These are phyloP conservation scores for Ascochyta viciae-villosae DNA, from an alignment of 2,329 filamentous ascomycete genomes.

Conservation along the genomic window DNA sequence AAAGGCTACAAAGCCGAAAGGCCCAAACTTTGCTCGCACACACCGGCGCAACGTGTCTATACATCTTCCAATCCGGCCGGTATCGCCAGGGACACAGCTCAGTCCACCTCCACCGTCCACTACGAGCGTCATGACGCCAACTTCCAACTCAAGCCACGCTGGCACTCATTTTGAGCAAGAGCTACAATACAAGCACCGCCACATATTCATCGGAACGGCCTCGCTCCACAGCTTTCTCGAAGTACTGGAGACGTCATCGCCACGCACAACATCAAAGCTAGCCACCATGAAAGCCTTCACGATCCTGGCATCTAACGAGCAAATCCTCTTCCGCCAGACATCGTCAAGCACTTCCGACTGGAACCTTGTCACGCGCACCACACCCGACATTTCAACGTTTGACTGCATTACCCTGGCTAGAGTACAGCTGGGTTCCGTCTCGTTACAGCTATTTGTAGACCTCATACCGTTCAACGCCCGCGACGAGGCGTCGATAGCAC, in stretches of 20 bases:
- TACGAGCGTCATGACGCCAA: slow-evolving; percentile 11
- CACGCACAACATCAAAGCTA: slow-evolving; percentile 27
- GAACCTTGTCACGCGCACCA: slow-evolving; percentile 36
- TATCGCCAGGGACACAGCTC: neutral
- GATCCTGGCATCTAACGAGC: slow-evolving; percentile 35
- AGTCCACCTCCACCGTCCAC: slow-evolving; percentile 1
- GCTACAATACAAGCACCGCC: slow-evolving; percentile 43
- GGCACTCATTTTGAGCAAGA: slow-evolving; percentile 30
- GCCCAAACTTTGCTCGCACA: slow-evolving; percentile 11
- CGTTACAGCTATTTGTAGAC: slow-evolving; percentile 36
- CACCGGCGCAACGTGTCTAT: slow-evolving; percentile 34
- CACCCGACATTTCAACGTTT: slow-evolving; percentile 23
- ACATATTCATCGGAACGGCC: slow-evolving; percentile 44
- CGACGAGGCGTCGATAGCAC: slow-evolving; percentile 24
- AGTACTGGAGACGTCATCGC: slow-evolving; percentile 30
- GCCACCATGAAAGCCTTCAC: slow-evolving; percentile 36
- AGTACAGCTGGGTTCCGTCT: slow-evolving; percentile 36
- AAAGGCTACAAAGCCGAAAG: slow-evolving; percentile 16
- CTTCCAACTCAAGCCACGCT: neutral
- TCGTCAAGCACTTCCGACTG: slow-evolving; percentile 31
- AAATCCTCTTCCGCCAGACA: slow-evolving; percentile 33
- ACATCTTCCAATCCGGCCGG: slow-evolving; percentile 24
- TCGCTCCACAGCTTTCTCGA: slow-evolving; percentile 41
- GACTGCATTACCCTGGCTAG: slow-evolving; percentile 36
- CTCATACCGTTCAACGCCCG: slow-evolving; percentile 33